These are phyloP conservation scores for Zizania palustris DNA, from an alignment of 202 grass and related monocot genomes.

Conservation along the genomic window DNA sequence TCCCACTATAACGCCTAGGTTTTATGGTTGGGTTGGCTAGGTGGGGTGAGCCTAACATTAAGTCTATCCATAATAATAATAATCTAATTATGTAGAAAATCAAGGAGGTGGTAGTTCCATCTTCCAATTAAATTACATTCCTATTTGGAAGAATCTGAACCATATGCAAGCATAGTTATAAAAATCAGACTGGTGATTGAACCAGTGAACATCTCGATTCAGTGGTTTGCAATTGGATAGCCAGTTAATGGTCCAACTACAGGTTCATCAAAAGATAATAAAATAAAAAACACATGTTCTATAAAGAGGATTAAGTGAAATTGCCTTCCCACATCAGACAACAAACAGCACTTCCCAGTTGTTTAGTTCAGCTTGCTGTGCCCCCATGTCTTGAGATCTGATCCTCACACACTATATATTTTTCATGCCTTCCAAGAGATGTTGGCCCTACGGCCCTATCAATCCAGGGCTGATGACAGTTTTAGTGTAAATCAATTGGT, in stretches of 20 bases:
- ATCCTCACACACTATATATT: not conserved
- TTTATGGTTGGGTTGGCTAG: too few relatives aligned
- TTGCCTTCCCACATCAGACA: too few relatives aligned
- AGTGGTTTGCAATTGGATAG: not conserved
- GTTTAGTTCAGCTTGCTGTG: not conserved
- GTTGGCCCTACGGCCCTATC: not conserved
- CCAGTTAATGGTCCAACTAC: too few relatives aligned
- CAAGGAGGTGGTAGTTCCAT: constrained; percentile 4
- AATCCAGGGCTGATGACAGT: not conserved
- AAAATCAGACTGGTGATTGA: not conserved
- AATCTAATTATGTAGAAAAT: not conserved
- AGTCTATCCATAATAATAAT: not conserved
- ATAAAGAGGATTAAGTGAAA: too few relatives aligned
- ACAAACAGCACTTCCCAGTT: not conserved
- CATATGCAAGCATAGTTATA: not conserved
- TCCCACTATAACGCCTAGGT: too few relatives aligned
- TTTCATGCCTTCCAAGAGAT: not conserved
- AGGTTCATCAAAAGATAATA: too few relatives aligned
- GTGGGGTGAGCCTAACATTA: too few relatives aligned
- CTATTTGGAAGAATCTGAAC: not conserved
- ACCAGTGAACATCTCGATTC: not conserved
- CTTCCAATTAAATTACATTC: not conserved
- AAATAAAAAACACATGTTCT: too few relatives aligned
- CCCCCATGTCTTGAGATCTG: not conserved
- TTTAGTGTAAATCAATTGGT: not conserved